phyloP scores from a whole-genome alignment of 768 basidiomycete species.

The Macrolepiota albuminosa region DNA sequence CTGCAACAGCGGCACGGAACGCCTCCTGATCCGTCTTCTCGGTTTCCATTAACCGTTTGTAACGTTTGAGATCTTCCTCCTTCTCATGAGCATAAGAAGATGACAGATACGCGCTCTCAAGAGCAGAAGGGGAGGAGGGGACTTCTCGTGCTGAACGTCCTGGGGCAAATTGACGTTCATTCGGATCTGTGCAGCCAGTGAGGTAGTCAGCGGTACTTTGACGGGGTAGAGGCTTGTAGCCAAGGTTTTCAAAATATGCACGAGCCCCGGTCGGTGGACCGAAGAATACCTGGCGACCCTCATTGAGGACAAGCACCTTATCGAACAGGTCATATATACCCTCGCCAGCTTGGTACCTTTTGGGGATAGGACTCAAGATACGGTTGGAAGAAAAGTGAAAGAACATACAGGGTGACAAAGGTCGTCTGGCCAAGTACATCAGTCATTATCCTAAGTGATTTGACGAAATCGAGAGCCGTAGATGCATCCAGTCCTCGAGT shows the following conservation, averaged over 20 bases:
- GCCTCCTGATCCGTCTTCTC: constrained; percentile 66
- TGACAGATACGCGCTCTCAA: constrained; percentile 57
- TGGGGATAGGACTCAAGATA: neutral
- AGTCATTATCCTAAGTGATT: constrained; percentile 75
- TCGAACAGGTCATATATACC: constrained; percentile 76
- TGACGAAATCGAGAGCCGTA: constrained; percentile 83
- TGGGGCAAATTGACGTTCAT: constrained; percentile 75
- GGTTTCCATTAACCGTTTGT: constrained; percentile 50
- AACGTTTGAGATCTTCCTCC: constrained; percentile 46
- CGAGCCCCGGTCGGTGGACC: constrained; percentile 73
- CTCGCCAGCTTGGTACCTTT: constrained; percentile 77
- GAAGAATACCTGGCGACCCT: constrained; percentile 79
- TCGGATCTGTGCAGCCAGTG: constrained; percentile 77
- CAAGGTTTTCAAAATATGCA: constrained; percentile 70
- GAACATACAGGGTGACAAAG: constrained; percentile 65
- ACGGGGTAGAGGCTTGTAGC: constrained; percentile 70
- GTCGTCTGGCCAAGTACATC: constrained; percentile 79
- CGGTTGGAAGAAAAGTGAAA: neutral
- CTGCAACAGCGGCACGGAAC: constrained; percentile 71
- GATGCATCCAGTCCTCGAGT: constrained; percentile 82
- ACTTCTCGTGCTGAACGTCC: constrained; percentile 55
- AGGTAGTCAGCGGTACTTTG: constrained; percentile 87
- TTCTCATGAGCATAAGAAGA: constrained; percentile 44
- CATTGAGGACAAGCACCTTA: constrained; percentile 80
- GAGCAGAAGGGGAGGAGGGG: constrained; percentile 61